phyloP scores from a whole-genome alignment of 2,329 filamentous ascomycete genomes.

The Catunica adiposa region DNA sequence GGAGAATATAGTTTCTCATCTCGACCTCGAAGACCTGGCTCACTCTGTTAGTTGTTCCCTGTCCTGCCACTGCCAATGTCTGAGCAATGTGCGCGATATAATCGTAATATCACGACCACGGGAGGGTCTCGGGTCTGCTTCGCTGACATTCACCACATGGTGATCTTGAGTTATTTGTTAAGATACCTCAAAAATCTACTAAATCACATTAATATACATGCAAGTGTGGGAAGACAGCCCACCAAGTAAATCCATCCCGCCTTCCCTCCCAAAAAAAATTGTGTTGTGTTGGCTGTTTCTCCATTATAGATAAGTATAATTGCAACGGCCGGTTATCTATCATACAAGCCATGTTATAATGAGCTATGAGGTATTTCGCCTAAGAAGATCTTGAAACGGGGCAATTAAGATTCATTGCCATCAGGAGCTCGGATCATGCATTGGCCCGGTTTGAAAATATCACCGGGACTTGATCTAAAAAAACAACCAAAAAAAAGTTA shows the following conservation, averaged over 20 bases:
- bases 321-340: neutral
- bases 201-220: no score
- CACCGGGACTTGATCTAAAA: neutral
- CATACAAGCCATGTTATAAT: neutral
- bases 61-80: neutral
- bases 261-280: no score
- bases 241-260: no score
- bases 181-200: no score
- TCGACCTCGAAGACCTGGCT: neutral
- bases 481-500: neutral
- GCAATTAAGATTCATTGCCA: neutral
- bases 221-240: no score
- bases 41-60: neutral
- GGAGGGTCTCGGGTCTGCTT: neutral
- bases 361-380: neutral
- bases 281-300: no score
- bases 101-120: neutral
- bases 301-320: no score
- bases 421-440: constrained; percentile 4
- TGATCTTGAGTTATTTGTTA: no score
- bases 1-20: neutral
- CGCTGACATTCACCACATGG: no score
- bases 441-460: neutral
- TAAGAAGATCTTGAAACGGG: neutral
- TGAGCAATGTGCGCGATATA: constrained; percentile 2